Percentiles rank a stretch among this genome's conserved stretches.
Conservation (phyloP, 2,329 filamentous ascomycete species). For the Gnomoniopsis smithogilvyi region DNA sequence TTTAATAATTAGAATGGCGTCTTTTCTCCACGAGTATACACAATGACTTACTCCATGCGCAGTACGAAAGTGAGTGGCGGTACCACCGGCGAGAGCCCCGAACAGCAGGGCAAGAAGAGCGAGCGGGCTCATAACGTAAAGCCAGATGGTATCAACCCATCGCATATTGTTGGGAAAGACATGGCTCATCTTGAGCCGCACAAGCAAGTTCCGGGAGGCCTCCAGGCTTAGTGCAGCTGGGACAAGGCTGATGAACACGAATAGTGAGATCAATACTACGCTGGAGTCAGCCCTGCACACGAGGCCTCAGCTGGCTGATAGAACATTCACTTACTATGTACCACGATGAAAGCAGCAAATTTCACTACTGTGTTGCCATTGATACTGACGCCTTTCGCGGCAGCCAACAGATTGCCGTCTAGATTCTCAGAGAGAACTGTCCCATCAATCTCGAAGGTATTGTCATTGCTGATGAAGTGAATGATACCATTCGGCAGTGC, state of each 20-base stretch:
- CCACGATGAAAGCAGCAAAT: constrained; percentile 22
- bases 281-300: neutral
- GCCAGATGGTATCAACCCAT: constrained; percentile 25
- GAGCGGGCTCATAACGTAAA: constrained; percentile 24
- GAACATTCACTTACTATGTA: constrained; percentile 26
- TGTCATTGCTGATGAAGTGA: constrained; percentile 24
- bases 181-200: constrained; percentile 21
- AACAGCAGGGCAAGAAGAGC: constrained; percentile 26
- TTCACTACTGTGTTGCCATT: constrained; percentile 21
- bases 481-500: constrained; percentile 26
- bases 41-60: constrained; percentile 27
- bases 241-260: constrained; percentile 24
- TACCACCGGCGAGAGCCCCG: constrained; percentile 23
- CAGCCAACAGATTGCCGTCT: constrained; percentile 14
- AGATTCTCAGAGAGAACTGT: constrained; percentile 20
- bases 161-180: constrained; percentile 23
- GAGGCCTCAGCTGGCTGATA: neutral
- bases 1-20: neutral
- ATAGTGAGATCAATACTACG: constrained; percentile 24
- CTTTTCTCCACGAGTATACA: neutral
- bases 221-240: constrained; percentile 28
- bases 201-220: constrained; percentile 24
- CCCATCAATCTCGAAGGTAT: constrained; percentile 27
- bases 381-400: constrained; percentile 18
- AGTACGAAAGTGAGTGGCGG: constrained; percentile 25